These are phyloP conservation scores for Sphaerulina musiva DNA, from an alignment of 2,329 filamentous ascomycete species.

Conservation along the genomic window DNA sequence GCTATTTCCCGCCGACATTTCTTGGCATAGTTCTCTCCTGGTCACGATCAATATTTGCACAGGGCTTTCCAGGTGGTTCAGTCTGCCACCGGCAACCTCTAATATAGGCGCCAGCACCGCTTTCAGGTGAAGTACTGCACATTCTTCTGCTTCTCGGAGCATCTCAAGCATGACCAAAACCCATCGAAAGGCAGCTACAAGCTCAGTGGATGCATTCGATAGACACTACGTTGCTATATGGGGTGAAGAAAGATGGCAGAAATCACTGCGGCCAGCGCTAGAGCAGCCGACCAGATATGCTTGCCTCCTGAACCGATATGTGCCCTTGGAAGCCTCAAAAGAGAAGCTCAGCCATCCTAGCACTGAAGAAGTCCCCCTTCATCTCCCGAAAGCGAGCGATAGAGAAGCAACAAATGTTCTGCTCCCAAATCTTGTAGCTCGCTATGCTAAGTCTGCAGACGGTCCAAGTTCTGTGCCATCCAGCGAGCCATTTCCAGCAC, in stretches of 20 bases:
- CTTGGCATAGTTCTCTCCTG: not conserved
- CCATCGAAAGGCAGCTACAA: conserved; percentile 19
- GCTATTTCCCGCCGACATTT: not conserved
- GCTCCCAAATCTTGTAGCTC: conserved; percentile 9
- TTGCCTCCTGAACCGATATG: conserved; percentile 28
- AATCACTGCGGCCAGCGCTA: conserved; percentile 26
- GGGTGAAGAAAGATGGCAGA: conserved; percentile 28
- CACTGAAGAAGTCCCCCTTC: conserved; percentile 8
- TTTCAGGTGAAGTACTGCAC: conserved; percentile 4
- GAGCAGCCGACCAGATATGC: conserved; percentile 24
- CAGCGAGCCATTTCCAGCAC: conserved; percentile 22
- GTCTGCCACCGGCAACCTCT: not conserved
- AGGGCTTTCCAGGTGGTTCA: not conserved
- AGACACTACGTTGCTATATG: conserved; percentile 29
- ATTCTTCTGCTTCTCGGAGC: not conserved
- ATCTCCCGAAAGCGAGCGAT: conserved; percentile 2
- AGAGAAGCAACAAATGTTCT: not conserved
- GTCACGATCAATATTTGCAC: not conserved
- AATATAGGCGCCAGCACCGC: not conserved
- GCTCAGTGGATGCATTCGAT: conserved; percentile 28
- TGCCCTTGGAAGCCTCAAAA: conserved; percentile 13
- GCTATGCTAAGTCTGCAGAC: conserved; percentile 7
- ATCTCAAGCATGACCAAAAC: conserved; percentile 24
- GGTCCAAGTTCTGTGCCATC: not conserved
- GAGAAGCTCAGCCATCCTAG: conserved; percentile 13